Conservation (phyloP, 108 stramenopile genomes). For the Discostella pseudostelligera region DNA sequence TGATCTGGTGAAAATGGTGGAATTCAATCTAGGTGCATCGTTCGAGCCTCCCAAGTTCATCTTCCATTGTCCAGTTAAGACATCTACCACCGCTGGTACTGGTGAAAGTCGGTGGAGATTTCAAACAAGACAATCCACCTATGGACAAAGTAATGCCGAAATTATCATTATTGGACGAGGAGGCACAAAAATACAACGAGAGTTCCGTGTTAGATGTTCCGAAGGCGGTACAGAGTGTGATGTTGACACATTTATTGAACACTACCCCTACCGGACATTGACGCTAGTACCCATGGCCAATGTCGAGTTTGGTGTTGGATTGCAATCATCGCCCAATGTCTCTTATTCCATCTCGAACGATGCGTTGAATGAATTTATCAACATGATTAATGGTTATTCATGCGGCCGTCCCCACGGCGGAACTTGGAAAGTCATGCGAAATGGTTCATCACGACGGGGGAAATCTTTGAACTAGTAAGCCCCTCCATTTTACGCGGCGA, state of each 20-base stretch:
- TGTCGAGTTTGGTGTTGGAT: conserved; percentile 41
- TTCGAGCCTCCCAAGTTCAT: conserved; percentile 19
- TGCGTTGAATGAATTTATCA: background rate
- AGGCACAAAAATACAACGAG: conserved; percentile 13
- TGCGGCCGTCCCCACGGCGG: background rate
- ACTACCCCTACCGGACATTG: background rate
- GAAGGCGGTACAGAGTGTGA: background rate
- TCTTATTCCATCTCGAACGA: conserved; percentile 1
- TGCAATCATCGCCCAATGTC: conserved; percentile 32
- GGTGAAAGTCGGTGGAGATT: conserved; percentile 31
- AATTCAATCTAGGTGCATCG: conserved; percentile 35
- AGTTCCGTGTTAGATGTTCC: background rate
- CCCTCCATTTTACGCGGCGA: conserved; percentile 43
- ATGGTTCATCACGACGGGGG: no score
- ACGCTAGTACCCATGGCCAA: conserved; percentile 6
- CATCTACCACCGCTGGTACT: background rate
- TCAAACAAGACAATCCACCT: conserved; percentile 32
- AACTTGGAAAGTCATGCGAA: conserved; percentile 44
- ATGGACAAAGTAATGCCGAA: conserved; percentile 17
- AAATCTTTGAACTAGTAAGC: conserved; percentile 59
- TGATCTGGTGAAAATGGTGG: conserved; percentile 38
- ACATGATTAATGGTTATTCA: background rate
- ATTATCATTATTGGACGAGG: conserved; percentile 42
- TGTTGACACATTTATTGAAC: conserved; percentile 20
- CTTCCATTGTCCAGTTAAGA: conserved; percentile 20